Conservation (phyloP, 2,329 filamentous ascomycete species). For the Trichoderma atroviride region DNA sequence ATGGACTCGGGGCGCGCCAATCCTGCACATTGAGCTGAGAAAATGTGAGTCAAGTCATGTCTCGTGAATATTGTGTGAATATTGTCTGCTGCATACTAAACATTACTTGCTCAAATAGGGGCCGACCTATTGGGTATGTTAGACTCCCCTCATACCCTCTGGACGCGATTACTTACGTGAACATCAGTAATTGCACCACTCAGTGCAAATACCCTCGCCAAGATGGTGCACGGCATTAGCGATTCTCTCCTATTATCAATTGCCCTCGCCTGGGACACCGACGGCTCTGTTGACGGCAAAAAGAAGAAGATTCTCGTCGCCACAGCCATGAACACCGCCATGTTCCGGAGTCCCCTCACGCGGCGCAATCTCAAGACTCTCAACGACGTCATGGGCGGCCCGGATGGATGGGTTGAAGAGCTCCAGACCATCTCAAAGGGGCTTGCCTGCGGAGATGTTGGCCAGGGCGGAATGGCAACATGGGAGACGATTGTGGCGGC, state of each 20-base stretch:
- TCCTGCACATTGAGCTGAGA: slow-evolving; percentile 88
- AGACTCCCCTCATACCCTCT: too few relatives aligned
- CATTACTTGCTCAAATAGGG: slow-evolving; percentile 38
- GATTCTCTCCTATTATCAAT: slow-evolving; percentile 76
- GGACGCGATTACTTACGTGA: background rate
- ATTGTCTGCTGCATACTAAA: background rate
- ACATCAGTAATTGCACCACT: slow-evolving; percentile 70
- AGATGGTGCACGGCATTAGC: slow-evolving; percentile 75
- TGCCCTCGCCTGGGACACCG: slow-evolving; percentile 84
- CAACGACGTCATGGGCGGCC: slow-evolving; percentile 71
- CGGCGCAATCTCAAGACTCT: slow-evolving; percentile 69
- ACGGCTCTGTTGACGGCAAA: slow-evolving; percentile 57
- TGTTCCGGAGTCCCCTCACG: slow-evolving; percentile 88
- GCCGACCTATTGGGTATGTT: slow-evolving; percentile 60
- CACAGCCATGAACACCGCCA: slow-evolving; percentile 84
- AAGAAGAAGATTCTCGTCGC: slow-evolving; percentile 74
- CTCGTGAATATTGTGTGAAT: too few relatives aligned
- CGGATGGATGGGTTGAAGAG: slow-evolving; percentile 62
- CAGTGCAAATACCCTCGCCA: slow-evolving; percentile 83
- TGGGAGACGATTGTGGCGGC: slow-evolving; percentile 74
- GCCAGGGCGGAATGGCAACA: slow-evolving; percentile 79
- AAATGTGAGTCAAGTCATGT: slow-evolving; percentile 44
- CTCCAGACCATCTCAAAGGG: slow-evolving; percentile 73
- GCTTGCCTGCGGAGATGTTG: slow-evolving; percentile 83
- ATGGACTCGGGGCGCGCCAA: slow-evolving; percentile 77